Evolutionary conservation across 1,284 basidiomycete genomes (phyloP), one percentile per base, ranked within the genome.

Genomic region (Pseudozyma pruni): DNA sequence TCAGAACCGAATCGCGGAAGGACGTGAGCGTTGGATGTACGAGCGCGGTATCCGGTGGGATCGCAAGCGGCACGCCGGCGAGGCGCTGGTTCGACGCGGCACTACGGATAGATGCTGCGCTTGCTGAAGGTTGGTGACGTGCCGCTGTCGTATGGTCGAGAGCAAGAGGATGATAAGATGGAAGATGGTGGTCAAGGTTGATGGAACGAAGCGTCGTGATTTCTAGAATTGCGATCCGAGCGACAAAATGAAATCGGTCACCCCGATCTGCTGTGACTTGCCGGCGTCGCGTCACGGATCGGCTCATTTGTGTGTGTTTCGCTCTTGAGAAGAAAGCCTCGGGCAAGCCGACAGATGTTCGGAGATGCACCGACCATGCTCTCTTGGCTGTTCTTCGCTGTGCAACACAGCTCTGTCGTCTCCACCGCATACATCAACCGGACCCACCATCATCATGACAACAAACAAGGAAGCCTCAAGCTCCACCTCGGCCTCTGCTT

Each of bases 331-430:
- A 40, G 39, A 9, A 27, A 23, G n/a, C n/a, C 20, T 16, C 20
- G 14, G 14, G 16, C 22, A 40, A 25, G 23, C 25, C 39, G 17
- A 22, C 31, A 10, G 9, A 35, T 25, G 29, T 43, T 43, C 49
- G 49, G 33, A 51, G 40, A 29, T 51, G 49, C 40, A 51, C 49
- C 49, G 40, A 51, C 40, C 49, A 43, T 3, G 3, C 20, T 33
- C 42, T 19, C 8, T 23, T 16, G 11, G 22, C 20, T 40, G 22
- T 10, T 27, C 40, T n/a, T 29, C 25, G 25, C 17, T 25, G 4
- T 17, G 9, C 40, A 23, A 27, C 39, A 40, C 13, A 16, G 20
- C 20, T 8, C 10, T 41, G 23, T 19, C 27, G 20, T 2, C 6
- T 27, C 40, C 10, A 42, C 2, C 25, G 4, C 25, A n/a, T 3